Percentiles rank a stretch among this genome's conserved stretches.
phyloP scores from a whole-genome alignment of 2,329 filamentous ascomycete genomes.

The Gnomoniopsis sp. region DNA sequence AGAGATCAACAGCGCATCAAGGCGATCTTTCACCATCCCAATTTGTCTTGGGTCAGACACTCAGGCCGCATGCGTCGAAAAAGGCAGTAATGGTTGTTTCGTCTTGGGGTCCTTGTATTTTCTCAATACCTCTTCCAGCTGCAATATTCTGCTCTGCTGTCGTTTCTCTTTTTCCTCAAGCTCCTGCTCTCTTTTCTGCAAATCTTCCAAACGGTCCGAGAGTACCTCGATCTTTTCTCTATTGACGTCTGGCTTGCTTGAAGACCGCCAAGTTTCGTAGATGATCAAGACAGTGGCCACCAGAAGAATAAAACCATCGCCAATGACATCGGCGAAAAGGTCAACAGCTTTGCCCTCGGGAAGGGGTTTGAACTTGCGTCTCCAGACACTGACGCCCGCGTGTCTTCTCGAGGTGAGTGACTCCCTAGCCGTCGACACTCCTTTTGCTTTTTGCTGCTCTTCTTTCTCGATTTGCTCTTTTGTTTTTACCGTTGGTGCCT shows the following conservation, averaged over 20 bases:
- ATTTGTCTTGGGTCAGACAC: not conserved
- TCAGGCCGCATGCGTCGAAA: slow-evolving; percentile 25
- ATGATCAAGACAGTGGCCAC: slow-evolving; percentile 56
- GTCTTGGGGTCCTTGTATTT: slow-evolving; percentile 53
- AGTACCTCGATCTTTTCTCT: slow-evolving; percentile 51
- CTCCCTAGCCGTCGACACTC: slow-evolving; percentile 36
- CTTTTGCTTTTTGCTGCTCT: slow-evolving; percentile 42
- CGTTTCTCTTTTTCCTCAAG: slow-evolving; percentile 45
- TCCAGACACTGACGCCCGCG: slow-evolving; percentile 49
- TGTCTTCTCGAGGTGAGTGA: slow-evolving; percentile 34
- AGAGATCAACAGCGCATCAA: too few species aligned
- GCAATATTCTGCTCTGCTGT: slow-evolving; percentile 43
- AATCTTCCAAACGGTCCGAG: slow-evolving; percentile 43
- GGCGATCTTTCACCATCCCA: not conserved
- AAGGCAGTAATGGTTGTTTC: slow-evolving; percentile 49
- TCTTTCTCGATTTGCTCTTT: slow-evolving; percentile 58
- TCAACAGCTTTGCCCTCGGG: slow-evolving; percentile 64
- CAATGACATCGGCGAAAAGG: slow-evolving; percentile 63
- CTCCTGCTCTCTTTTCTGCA: slow-evolving; percentile 48
- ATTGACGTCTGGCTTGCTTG: slow-evolving; percentile 59
- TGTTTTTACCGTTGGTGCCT: slow-evolving; percentile 62
- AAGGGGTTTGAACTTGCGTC: slow-evolving; percentile 58
- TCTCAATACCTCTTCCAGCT: slow-evolving; percentile 52
- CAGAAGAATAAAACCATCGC: slow-evolving; percentile 59
- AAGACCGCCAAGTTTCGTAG: slow-evolving; percentile 58